phyloP scores from a whole-genome alignment of 202 grass and related monocot genomes.

The Panicum virgatum region DNA sequence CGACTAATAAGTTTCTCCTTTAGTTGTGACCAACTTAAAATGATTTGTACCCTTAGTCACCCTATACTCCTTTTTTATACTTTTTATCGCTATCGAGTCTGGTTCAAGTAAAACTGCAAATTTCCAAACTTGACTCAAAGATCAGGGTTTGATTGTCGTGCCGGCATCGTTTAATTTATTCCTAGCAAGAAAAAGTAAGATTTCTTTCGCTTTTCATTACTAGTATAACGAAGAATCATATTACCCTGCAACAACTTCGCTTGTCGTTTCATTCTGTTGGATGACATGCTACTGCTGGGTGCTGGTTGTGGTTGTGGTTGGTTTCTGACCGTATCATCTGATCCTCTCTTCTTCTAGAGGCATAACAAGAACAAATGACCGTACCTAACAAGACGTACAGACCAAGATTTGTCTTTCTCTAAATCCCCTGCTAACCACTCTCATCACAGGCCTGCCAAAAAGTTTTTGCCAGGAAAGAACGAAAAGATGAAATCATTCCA shows the following conservation, averaged over 20 bases:
- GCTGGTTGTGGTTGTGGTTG: not conserved
- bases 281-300: not conserved
- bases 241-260: slow-evolving; percentile 37
- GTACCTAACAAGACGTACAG: slow-evolving; percentile 30
- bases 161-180: slow-evolving; percentile 19
- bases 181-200: slow-evolving; percentile 5
- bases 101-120: slow-evolving; percentile 2
- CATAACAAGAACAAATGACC: slow-evolving; percentile 19
- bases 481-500: not conserved
- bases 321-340: slow-evolving; percentile 17
- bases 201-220: slow-evolving; percentile 29
- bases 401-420: slow-evolving; percentile 34
- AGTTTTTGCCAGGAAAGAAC: slow-evolving; percentile 27
- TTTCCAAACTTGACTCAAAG: not conserved
- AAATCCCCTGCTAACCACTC: slow-evolving; percentile 44
- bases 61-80: not conserved
- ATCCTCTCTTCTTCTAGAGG: slow-evolving; percentile 31
- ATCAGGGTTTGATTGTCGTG: not conserved
- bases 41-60: not conserved
- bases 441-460: not conserved
- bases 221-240: slow-evolving; percentile 14
- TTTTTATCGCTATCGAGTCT: not conserved
- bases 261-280: slow-evolving; percentile 19
- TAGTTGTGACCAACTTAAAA: not conserved
- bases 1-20: not conserved